These are phyloP conservation scores for Polygonum aviculare DNA, from an alignment of 148 eudicot species.

Conservation along the genomic window DNA sequence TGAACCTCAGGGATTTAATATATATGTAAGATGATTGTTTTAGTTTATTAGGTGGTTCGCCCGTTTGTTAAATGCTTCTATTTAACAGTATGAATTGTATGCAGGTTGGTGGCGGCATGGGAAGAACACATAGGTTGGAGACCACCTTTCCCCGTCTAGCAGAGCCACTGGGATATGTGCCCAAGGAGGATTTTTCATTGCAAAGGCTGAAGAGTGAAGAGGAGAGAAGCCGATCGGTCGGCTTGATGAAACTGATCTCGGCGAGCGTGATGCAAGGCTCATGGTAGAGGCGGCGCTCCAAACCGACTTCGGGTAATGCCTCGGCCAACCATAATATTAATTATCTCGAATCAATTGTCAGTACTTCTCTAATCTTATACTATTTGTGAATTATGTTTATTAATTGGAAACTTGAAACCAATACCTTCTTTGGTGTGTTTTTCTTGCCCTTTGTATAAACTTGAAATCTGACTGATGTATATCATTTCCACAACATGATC, in stretches of 20 bases:
- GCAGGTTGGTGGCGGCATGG: constrained; percentile 99
- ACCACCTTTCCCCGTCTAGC: constrained; percentile 88
- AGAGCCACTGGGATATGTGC: constrained; percentile 93
- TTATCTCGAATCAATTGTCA: no score
- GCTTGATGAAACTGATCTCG: no score
- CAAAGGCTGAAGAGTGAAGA: no score
- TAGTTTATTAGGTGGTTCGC: not conserved
- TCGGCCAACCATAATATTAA: no score
- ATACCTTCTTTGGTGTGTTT: no score
- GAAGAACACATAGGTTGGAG: constrained; percentile 87
- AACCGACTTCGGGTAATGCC: no score
- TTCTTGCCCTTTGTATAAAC: not conserved
- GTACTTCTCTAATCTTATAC: no score
- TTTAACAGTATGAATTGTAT: constrained; percentile 6
- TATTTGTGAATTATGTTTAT: not conserved
- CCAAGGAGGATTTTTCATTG: constrained; percentile 38
- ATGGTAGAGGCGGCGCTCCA: no score
- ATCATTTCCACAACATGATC: constrained; percentile 97
- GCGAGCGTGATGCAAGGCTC: no score
- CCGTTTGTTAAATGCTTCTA: not conserved
- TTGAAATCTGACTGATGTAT: no score
- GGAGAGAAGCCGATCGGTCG: no score
- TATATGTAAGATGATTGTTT: constrained; percentile 54
- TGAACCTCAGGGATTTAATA: constrained; percentile 85
- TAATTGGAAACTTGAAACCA: no score